Base-by-base conservation (phyloP, 2,329 filamentous ascomycete species). In the Aspergillus aculeatinus region DNA sequence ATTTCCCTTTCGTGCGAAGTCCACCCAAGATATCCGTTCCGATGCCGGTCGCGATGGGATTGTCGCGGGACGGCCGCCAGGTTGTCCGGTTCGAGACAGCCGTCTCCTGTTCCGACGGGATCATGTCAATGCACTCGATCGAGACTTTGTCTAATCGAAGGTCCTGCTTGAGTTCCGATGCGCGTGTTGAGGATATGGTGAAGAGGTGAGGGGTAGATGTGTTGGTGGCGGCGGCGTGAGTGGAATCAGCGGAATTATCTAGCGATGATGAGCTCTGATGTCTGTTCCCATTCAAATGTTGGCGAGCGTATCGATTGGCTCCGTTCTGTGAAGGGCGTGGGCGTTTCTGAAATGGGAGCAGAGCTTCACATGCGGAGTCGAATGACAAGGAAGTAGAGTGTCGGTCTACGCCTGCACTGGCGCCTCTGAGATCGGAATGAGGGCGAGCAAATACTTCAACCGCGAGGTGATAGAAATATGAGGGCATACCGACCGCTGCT, bases 101-200 rank as follows among this genome's bases (percentile, higher is more conserved):
- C 60, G 67, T 68, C 57, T 69, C 70, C 31, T 66, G 64, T 10
- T 64, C 67, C 60, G 68, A 69, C 3, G 72, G 65, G 51, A 81
- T 80, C 82, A 93, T 88, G 74, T 96, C 90, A 74, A 96, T 87
- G 70, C 90, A 91, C 74, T 94, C 87, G 48, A 97, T 86, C 57
- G 83, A 85, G 55, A 98, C 83, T n/a, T 81, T 82, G 49, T 89
- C 90, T 73, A 96, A 92, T 56, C 95, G 84, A 88, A 91, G 94
- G 75, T 98, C 94, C 57, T 76, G 61, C 48, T 70, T 57, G 31
- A 72, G 60, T 47, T 61, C 50, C 48, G 60, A 51, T 44, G 66
- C 53, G 61, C 48, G 62, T 23, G 60, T 65, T 14, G 63, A 53
- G 33, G 63, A 67, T 42, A 50, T 61, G 7, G 60, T 68, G 64